These are phyloP conservation scores for Paecilomyces dactylethromorphus DNA, from an alignment of 2,329 filamentous ascomycete genomes.

Conservation along the genomic window DNA sequence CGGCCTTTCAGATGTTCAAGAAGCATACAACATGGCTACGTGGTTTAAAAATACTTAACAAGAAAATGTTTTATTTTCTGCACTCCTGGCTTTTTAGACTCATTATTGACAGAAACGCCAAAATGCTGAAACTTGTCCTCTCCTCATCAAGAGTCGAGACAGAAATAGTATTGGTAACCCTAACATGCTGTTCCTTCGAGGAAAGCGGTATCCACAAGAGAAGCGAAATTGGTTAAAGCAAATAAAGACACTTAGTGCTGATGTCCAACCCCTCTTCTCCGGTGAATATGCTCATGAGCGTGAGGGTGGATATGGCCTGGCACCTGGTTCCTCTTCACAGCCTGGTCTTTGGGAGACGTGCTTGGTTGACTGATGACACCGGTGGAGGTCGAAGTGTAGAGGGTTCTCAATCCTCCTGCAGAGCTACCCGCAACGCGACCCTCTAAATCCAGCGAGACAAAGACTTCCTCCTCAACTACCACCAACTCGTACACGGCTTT, in stretches of 20 bases:
- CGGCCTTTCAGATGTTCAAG: too few relatives aligned
- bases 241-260: neutral
- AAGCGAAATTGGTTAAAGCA: neutral
- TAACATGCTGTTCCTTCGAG: neutral
- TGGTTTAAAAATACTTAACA: too few relatives aligned
- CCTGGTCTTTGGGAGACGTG: slow-evolving; percentile 5
- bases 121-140: too few relatives aligned
- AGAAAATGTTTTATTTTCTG: too few relatives aligned
- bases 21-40: too few relatives aligned
- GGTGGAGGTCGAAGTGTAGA: slow-evolving; percentile 14
- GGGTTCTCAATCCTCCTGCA: slow-evolving; percentile 14
- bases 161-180: neutral
- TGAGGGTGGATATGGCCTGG: slow-evolving; percentile 9
- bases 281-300: slow-evolving; percentile 8
- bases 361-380: slow-evolving; percentile 12
- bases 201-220: neutral
- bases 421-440: slow-evolving; percentile 18
- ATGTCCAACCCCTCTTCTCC: slow-evolving; percentile 18
- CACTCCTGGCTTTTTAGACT: neutral
- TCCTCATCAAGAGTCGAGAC: neutral
- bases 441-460: slow-evolving; percentile 19
- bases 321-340: slow-evolving; percentile 10
- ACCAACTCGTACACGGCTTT: slow-evolving; percentile 20
- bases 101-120: neutral
- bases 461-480: slow-evolving; percentile 22